Percentiles rank a stretch among this genome's conserved stretches.
Evolutionary conservation across 306 rosid genomes (phyloP).

Genomic region (Pterocarpus santalinus): DNA sequence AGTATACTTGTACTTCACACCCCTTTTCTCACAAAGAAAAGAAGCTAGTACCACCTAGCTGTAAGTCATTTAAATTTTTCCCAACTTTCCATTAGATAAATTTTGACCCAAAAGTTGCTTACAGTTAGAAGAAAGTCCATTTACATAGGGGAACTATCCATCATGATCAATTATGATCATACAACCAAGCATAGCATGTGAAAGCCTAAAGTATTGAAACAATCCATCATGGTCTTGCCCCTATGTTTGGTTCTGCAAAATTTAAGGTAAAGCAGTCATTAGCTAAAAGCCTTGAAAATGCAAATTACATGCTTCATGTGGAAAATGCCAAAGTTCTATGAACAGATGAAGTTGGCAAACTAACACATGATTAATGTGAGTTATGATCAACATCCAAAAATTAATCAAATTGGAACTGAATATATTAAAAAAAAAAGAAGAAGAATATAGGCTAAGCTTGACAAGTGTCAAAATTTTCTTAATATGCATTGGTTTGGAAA

Average conservation of each 20-base stretch:
- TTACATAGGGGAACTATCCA: not conserved
- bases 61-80: not conserved
- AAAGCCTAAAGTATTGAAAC: not conserved
- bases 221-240: not conserved
- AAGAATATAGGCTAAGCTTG: not conserved
- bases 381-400: not conserved
- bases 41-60: not conserved
- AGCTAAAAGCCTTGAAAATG: not conserved
- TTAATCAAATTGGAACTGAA: not conserved
- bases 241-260: conserved; percentile 3
- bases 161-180: conserved; percentile 1
- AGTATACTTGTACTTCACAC: not conserved
- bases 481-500: not conserved
- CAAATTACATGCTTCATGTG: not conserved
- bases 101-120: not conserved
- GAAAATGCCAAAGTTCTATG: not conserved
- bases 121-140: not conserved
- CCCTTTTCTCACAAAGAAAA: not conserved
- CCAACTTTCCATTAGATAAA: not conserved
- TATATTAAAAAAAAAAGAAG: not conserved
- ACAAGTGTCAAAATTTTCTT: not conserved
- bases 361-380: not conserved
- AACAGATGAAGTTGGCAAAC: not conserved
- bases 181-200: not conserved
- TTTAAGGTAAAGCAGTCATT: not conserved